phyloP scores from a whole-genome alignment of 805 yeast species.

The Debaryomyces tyrocola region DNA sequence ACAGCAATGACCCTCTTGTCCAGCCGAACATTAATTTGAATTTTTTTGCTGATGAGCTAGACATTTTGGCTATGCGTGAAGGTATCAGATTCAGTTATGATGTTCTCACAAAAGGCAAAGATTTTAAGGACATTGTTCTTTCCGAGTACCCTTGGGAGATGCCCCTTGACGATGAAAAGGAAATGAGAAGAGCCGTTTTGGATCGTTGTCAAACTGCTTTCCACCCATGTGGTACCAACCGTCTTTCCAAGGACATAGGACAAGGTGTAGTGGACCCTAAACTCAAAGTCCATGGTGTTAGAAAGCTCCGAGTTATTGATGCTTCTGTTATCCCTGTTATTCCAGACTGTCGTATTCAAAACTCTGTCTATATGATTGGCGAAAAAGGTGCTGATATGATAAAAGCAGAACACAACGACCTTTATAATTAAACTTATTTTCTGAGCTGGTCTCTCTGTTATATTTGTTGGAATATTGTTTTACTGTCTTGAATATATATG shows the following conservation, averaged over 20 bases:
- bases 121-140: slow-evolving; percentile 26
- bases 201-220: slow-evolving; percentile 30
- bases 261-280: slow-evolving; percentile 27
- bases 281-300: slow-evolving; percentile 27
- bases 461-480: no score
- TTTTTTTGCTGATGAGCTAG: slow-evolving; percentile 27
- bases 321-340: slow-evolving; percentile 33
- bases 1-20: slow-evolving; percentile 19
- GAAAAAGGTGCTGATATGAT: slow-evolving; percentile 27
- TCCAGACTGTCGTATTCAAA: slow-evolving; percentile 25
- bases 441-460: neutral
- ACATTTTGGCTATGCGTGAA: slow-evolving; percentile 28
- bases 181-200: slow-evolving; percentile 26
- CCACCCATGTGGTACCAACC: slow-evolving; percentile 31
- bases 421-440: neutral
- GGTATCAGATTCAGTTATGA: slow-evolving; percentile 28
- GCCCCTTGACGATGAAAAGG: slow-evolving; percentile 26
- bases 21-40: slow-evolving; percentile 24
- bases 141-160: slow-evolving; percentile 29
- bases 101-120: slow-evolving; percentile 24
- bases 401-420: slow-evolving; percentile 12
- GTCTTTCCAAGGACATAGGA: slow-evolving; percentile 12
- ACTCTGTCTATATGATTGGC: slow-evolving; percentile 24
- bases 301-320: slow-evolving; percentile 26
- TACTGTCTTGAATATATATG: no score